Evolutionary conservation across 352 stramenopile species (phyloP).

Genomic region (Hyaloperonospora arabidopsidis): DNA sequence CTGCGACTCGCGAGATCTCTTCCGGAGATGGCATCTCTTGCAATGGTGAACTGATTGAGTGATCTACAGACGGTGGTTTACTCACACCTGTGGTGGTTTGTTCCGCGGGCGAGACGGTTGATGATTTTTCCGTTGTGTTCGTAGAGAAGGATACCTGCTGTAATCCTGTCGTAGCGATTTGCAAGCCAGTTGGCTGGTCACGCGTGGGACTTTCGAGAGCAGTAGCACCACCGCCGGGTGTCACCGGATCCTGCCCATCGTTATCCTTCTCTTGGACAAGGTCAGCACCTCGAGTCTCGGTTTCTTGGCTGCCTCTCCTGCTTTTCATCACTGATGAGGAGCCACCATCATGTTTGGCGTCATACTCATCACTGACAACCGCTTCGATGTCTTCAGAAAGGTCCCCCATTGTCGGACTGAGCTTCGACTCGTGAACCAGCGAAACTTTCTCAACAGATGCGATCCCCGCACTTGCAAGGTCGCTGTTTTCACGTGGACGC

Average conservation of each 20-base stretch:
- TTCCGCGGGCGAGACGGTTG: conserved; percentile 3
- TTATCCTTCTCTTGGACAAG: conserved; percentile 6
- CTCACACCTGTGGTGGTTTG: conserved; percentile 2
- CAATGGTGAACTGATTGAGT: neutral
- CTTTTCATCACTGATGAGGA: conserved; percentile 7
- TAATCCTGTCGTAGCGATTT: conserved; percentile 4
- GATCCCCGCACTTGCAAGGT: too few species aligned
- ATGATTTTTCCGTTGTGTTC: conserved; percentile 18
- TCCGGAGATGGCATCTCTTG: conserved; percentile 10
- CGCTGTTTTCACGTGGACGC: too few species aligned
- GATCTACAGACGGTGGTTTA: conserved; percentile 8
- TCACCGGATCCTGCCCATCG: conserved; percentile 12
- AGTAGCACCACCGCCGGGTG: neutral
- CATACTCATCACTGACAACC: conserved; percentile 1
- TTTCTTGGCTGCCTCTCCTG: conserved; percentile 14
- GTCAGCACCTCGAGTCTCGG: conserved; percentile 4
- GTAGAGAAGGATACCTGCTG: conserved; percentile 13
- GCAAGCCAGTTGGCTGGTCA: neutral
- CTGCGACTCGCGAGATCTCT: conserved; percentile 10
- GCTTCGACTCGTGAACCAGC: conserved; percentile 25
- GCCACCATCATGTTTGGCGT: conserved; percentile 12
- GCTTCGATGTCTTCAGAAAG: neutral
- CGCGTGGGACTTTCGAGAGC: conserved; percentile 1
- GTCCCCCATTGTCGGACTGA: conserved; percentile 12
- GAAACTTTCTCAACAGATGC: too few species aligned